phyloP scores from a whole-genome alignment of 1,139 yeast species.

The Diutina rugosa region DNA sequence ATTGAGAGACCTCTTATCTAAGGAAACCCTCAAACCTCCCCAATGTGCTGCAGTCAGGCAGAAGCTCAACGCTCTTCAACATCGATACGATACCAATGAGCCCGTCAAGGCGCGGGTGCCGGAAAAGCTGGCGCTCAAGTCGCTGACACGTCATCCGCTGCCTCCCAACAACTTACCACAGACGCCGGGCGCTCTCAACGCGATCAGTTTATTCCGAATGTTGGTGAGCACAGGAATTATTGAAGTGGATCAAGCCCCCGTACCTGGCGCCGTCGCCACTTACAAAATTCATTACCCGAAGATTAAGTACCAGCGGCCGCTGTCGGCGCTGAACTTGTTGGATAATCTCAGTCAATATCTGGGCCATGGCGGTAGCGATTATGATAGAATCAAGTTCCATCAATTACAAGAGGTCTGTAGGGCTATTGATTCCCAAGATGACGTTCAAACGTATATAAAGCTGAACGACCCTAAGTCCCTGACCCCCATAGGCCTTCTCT shows the following conservation, averaged over 20 bases:
- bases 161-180: not conserved
- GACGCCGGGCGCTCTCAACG: not conserved
- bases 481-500: constrained; percentile 24
- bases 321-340: not conserved
- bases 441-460: constrained; percentile 26
- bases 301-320: not conserved
- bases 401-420: constrained; percentile 16
- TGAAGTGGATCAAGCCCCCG: constrained; percentile 1
- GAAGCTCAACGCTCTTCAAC: not conserved
- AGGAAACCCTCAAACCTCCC: constrained; percentile 23
- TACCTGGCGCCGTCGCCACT: constrained; percentile 1
- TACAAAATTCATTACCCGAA: not conserved
- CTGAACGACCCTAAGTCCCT: constrained; percentile 15
- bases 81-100: not conserved
- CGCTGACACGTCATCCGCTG: not conserved
- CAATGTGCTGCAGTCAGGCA: constrained; percentile 11
- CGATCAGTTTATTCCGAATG: not conserved
- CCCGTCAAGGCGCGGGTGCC: not conserved
- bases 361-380: constrained; percentile 10
- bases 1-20: constrained; percentile 23
- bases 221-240: not conserved
- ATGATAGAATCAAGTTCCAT: constrained; percentile 12
- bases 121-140: not conserved
- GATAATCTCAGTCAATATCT: constrained; percentile 8
- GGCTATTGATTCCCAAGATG: constrained; percentile 4